phyloP scores from a whole-genome alignment of 2,329 filamentous ascomycete species.

The Sarocladium kiliense region DNA sequence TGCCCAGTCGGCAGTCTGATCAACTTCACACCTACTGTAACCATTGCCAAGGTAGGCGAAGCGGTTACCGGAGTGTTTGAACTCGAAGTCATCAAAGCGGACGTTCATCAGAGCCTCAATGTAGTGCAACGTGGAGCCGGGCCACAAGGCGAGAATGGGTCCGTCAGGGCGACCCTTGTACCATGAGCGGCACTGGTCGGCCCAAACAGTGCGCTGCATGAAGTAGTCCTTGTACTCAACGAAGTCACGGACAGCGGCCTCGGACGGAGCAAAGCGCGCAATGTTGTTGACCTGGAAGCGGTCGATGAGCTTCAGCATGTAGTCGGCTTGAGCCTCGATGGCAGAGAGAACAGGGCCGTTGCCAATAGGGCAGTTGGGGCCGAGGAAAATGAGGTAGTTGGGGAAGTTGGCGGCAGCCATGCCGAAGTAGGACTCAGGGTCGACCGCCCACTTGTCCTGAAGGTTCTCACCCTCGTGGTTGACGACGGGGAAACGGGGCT shows the following conservation, averaged over 20 bases:
- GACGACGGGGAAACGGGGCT: conserved; percentile 42
- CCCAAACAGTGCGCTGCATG: conserved; percentile 49
- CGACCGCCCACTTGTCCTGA: conserved; percentile 38
- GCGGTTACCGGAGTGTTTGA: conserved; percentile 26
- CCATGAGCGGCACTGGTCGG: conserved; percentile 42
- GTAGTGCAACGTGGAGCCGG: conserved; percentile 46
- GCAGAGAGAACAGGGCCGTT: conserved; percentile 47
- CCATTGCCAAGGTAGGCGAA: conserved; percentile 11
- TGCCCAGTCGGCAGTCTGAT: conserved; percentile 22
- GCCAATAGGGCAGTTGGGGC: conserved; percentile 37
- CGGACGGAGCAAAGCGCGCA: conserved; percentile 1
- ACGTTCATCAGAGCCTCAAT: conserved; percentile 47
- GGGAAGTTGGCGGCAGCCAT: conserved; percentile 43
- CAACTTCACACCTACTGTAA: conserved; percentile 33
- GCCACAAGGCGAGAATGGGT: conserved; percentile 43
- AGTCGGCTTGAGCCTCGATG: conserved; percentile 46
- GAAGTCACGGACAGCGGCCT: conserved; percentile 19
- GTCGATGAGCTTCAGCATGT: conserved; percentile 41
- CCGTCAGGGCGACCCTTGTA: conserved; percentile 41
- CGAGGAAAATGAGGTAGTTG: conserved; percentile 32
- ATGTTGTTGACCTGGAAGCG: conserved; percentile 34
- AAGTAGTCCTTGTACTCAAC: conserved; percentile 23
- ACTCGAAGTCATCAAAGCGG: conserved; percentile 49
- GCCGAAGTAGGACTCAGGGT: conserved; percentile 45
- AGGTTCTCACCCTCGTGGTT: conserved; percentile 41